Conservation (phyloP, 768 basidiomycete species). For the Phylloporus arenicola region DNA sequence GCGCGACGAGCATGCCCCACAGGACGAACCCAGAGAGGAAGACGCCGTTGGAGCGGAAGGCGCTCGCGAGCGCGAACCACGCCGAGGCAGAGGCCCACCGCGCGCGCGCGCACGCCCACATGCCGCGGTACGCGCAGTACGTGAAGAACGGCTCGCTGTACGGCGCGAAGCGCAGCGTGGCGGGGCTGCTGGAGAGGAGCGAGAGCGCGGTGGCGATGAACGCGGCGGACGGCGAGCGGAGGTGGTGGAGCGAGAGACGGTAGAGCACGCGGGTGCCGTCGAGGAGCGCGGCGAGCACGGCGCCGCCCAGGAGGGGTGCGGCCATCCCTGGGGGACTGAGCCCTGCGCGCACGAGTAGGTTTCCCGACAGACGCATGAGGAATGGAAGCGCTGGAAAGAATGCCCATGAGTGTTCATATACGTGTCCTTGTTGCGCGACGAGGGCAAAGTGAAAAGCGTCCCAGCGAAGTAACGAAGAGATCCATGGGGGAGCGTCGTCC, state of each 20-base stretch:
- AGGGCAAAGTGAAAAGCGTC: conserved; percentile 78
- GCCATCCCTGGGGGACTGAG: conserved; percentile 6
- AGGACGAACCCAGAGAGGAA: conserved; percentile 71
- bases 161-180: conserved; percentile 61
- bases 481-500: conserved; percentile 11
- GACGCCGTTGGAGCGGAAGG: conserved; percentile 76
- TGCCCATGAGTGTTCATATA: conserved; percentile 81
- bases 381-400: conserved; percentile 71
- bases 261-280: conserved; percentile 48
- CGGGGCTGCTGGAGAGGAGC: conserved; percentile 76
- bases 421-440: conserved; percentile 55
- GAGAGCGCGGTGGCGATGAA: conserved; percentile 61
- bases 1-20: conserved; percentile 65
- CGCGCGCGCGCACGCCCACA: conserved; percentile 27
- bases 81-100: conserved; percentile 55
- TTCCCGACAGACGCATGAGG: conserved; percentile 41
- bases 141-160: conserved; percentile 89
- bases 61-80: conserved; percentile 56
- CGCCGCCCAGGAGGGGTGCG: conserved; percentile 34
- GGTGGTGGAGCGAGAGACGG: conserved; percentile 53
- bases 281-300: conserved; percentile 35
- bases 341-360: conserved; percentile 14
- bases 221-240: conserved; percentile 54
- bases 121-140: conserved; percentile 59
- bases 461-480: conserved; percentile 63